Evolutionary conservation across 2,329 filamentous ascomycete species (phyloP).

Genomic region (Mollisia scopiformis): DNA sequence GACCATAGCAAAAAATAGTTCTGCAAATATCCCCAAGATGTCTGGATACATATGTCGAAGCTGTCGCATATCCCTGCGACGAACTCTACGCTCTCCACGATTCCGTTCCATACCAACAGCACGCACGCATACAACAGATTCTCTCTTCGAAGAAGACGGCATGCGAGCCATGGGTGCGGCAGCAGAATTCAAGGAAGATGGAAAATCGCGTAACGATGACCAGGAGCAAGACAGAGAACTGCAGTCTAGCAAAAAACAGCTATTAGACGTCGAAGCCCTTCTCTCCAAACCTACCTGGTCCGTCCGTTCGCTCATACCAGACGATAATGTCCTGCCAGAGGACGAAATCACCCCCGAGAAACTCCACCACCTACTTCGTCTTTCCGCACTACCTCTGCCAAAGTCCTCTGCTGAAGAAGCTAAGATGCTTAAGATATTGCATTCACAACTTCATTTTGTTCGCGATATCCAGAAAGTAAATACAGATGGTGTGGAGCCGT

Average conservation of each 20-base stretch:
- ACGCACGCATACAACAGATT: slow-evolving; percentile 10
- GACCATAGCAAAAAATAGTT: background rate
- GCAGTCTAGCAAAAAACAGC: background rate
- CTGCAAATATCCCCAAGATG: slow-evolving; percentile 10
- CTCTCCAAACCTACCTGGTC: slow-evolving; percentile 82
- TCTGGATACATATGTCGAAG: slow-evolving; percentile 20
- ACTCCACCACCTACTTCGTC: slow-evolving; percentile 81
- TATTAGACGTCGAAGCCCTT: slow-evolving; percentile 41
- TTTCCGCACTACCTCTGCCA: slow-evolving; percentile 84
- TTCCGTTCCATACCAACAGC: background rate
- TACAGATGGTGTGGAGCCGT: slow-evolving; percentile 70
- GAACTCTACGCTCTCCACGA: background rate
- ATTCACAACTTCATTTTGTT: slow-evolving; percentile 89
- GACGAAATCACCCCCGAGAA: slow-evolving; percentile 58
- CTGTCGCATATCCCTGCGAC: slow-evolving; percentile 21
- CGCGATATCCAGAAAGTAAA: slow-evolving; percentile 80
- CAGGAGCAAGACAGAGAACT: background rate
- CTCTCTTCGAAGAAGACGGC: background rate
- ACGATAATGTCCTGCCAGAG: slow-evolving; percentile 15
- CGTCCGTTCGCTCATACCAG: slow-evolving; percentile 71
- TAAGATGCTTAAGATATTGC: slow-evolving; percentile 73
- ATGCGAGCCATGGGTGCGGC: background rate
- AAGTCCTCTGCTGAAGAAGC: slow-evolving; percentile 62
- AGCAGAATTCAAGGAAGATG: background rate
- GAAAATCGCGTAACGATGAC: background rate